Base-by-base conservation (phyloP, 257 asterid species). In the Oldenlandia corymbosa region DNA sequence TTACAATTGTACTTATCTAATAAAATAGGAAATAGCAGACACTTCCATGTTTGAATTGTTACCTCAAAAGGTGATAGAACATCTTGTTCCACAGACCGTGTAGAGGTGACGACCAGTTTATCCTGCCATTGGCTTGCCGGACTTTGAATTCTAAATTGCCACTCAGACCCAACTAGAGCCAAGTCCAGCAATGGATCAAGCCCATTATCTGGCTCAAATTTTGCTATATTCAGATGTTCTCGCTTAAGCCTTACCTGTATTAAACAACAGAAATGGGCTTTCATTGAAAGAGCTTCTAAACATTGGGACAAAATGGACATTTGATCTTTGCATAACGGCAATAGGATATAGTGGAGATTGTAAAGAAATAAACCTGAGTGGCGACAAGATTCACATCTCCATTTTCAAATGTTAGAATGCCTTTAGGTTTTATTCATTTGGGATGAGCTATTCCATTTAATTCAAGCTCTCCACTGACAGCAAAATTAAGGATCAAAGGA, bases 51-150 rank as follows among this genome's bases (percentile, higher is more conserved):
- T 47, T 30, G 20, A 58, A 59, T 60, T 28, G 50, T 71, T 83
- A 92, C 99, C 97, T 90, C 96, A 53, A 94, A 82, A 65, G 96
- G 82, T 30, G 99, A 93, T 71, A 89, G 91, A 77, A 84, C 90
- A 73, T 84, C 94, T 75, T 87, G 99, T 71, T 93, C 99, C 76
- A 84, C 87, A 4, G 99, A 87, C 46, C 97, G 99, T 8, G 94
- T 87, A 39, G 99, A 93, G 50, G 99, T 93, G 67, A 93, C 97
- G 59, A 84, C 87, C 76, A 93, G 72, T 62, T 93, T 93, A 72
- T 93, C 99, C 79, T 93, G 99, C 99, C 99, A 93, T 70, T 87
- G 89, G 87, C 97, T 93, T 47, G 99, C 95, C 67, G 90, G 89
- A 71, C 99, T 83, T 80, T 90, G 99, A 70, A 93, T 87, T 75